phyloP scores from a whole-genome alignment of 139 green algal species.

The Spirogloea muscicola region DNA sequence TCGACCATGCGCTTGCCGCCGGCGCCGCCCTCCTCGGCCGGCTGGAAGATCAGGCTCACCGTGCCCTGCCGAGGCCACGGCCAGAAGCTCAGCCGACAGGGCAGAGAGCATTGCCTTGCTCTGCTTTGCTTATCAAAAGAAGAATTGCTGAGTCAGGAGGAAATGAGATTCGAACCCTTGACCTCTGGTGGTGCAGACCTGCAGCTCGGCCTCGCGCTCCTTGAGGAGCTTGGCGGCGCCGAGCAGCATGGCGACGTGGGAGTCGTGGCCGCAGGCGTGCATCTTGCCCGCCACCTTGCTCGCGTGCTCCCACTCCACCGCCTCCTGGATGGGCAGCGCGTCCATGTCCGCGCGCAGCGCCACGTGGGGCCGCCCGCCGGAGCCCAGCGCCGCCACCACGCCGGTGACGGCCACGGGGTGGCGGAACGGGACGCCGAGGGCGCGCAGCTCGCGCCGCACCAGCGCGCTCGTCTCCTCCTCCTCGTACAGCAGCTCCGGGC shows the following conservation, averaged over 20 bases:
- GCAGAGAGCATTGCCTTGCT: neutral
- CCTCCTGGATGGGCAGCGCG: constrained; percentile 12
- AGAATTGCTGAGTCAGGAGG: neutral
- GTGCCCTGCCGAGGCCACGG: constrained; percentile 47
- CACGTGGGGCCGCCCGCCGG: constrained; percentile 46
- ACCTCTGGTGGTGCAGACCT: neutral
- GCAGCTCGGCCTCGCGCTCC: neutral
- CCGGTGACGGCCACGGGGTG: no score
- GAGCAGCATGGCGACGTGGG: constrained; percentile 47
- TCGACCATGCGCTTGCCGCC: constrained; percentile 18
- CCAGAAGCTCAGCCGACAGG: constrained; percentile 2
- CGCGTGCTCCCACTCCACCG: neutral
- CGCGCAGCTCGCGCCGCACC: no score
- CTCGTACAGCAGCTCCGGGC: no score
- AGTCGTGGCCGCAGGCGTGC: constrained; percentile 45
- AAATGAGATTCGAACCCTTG: neutral
- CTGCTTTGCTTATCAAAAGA: neutral
- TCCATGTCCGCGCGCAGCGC: constrained; percentile 30
- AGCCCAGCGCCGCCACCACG: constrained; percentile 69
- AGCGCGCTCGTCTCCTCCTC: no score
- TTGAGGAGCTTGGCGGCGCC: constrained; percentile 37
- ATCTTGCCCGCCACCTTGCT: constrained; percentile 13
- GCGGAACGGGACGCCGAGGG: no score
- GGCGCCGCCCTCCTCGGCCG: constrained; percentile 38
- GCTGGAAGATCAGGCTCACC: constrained; percentile 39